Conservation (phyloP, 306 rosid genomes). For the Castanea sativa region DNA sequence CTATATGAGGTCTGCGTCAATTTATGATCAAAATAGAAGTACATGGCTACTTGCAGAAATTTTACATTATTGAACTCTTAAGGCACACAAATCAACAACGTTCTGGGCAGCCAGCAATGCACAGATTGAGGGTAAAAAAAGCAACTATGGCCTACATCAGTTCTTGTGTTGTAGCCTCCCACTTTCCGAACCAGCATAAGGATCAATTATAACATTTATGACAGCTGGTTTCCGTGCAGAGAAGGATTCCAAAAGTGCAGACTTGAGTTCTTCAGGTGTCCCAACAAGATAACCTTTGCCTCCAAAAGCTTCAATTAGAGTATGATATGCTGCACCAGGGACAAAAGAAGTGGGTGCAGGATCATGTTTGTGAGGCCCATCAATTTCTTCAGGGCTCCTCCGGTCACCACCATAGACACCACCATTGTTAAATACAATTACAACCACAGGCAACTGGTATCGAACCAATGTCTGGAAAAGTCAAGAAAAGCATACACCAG, state of each 20-base stretch:
- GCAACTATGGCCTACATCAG: slow-evolving; percentile 30
- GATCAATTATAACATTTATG: slow-evolving; percentile 70
- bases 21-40: not conserved
- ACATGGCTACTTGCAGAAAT: not conserved
- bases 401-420: slow-evolving; percentile 80
- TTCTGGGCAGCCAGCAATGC: not conserved
- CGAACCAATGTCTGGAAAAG: slow-evolving; percentile 83
- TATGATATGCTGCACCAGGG: slow-evolving; percentile 74
- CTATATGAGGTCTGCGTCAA: too few species aligned
- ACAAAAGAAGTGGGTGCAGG: slow-evolving; percentile 95
- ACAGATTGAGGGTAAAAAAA: not conserved
- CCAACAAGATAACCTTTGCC: slow-evolving; percentile 81
- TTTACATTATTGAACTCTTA: not conserved
- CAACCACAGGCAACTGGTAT: slow-evolving; percentile 83
- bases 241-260: slow-evolving; percentile 78
- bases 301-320: slow-evolving; percentile 92
- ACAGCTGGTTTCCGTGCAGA: slow-evolving; percentile 78
- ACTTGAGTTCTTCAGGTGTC: slow-evolving; percentile 78
- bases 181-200: slow-evolving; percentile 95
- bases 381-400: slow-evolving; percentile 63
- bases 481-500: slow-evolving; percentile 1
- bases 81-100: not conserved
- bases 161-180: slow-evolving; percentile 94
- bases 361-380: slow-evolving; percentile 80
- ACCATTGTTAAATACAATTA: slow-evolving; percentile 92